phyloP scores from a whole-genome alignment of 2,329 filamentous ascomycete species.

The Cryphonectria naterciae region DNA sequence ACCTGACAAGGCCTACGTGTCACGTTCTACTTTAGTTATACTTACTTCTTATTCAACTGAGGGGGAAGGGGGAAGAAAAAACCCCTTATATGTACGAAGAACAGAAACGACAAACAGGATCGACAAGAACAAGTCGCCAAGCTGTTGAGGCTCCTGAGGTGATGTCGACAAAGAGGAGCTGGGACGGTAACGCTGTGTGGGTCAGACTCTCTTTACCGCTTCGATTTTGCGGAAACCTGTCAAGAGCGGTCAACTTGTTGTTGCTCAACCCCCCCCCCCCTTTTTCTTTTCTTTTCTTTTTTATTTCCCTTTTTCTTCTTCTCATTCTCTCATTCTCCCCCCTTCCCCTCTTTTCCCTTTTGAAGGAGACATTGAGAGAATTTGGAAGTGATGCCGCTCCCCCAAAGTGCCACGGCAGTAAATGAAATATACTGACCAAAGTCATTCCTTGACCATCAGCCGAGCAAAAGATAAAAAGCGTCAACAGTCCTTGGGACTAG shows the following conservation, averaged over 20 bases:
- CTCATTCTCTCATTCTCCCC: background rate
- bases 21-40: background rate
- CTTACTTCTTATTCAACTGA: background rate
- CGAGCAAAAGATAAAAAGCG: background rate
- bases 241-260: slow-evolving; percentile 23
- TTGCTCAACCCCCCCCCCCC: background rate
- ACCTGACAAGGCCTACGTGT: background rate
- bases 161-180: background rate
- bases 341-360: background rate
- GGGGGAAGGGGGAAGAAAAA: too few relatives aligned
- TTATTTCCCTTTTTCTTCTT: background rate
- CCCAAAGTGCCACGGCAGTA: background rate
- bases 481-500: background rate
- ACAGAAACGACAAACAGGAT: background rate
- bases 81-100: background rate
- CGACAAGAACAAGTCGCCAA: background rate
- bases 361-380: background rate
- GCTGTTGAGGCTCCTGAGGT: background rate
- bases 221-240: slow-evolving; percentile 17
- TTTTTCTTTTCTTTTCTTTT: background rate
- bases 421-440: background rate
- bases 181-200: slow-evolving; percentile 21
- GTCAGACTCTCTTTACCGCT: slow-evolving; percentile 28
- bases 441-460: background rate
- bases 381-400: background rate